Evolutionary conservation across 352 stramenopile genomes (phyloP).

Genomic region (Globisporangium paroecandrum): DNA sequence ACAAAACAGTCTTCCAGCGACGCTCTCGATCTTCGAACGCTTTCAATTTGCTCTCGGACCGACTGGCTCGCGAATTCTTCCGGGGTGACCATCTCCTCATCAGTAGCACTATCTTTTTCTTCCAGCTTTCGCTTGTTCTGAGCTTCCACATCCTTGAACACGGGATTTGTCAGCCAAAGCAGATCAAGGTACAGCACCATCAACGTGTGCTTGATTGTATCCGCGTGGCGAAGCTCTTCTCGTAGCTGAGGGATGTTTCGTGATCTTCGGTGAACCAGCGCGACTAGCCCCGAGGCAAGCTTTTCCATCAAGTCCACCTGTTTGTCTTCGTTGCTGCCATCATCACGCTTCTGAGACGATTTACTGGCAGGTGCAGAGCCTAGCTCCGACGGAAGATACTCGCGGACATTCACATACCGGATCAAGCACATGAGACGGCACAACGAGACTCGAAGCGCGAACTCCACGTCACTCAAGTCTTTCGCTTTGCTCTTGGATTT

Average conservation of each 20-base stretch:
- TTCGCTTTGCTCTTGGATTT: conserved; percentile 36
- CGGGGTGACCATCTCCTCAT: conserved; percentile 12
- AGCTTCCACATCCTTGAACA: conserved; percentile 51
- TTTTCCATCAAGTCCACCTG: conserved; percentile 31
- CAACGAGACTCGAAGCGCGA: conserved; percentile 56
- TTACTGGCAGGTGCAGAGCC: neutral
- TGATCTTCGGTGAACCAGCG: conserved; percentile 49
- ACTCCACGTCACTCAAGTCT: conserved; percentile 67
- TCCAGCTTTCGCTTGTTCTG: conserved; percentile 21
- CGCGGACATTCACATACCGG: conserved; percentile 58
- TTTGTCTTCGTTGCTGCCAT: neutral
- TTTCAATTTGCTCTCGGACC: conserved; percentile 35
- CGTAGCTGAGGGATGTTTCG: conserved; percentile 45
- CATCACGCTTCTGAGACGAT: neutral
- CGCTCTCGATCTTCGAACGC: conserved; percentile 32
- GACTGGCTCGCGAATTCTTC: conserved; percentile 9
- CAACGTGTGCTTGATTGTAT: conserved; percentile 63
- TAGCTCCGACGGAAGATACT: conserved; percentile 39
- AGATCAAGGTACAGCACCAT: conserved; percentile 73
- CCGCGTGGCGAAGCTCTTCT: conserved; percentile 45
- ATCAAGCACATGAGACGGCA: conserved; percentile 59
- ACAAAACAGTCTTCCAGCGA: conserved; percentile 61
- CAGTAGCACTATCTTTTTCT: conserved; percentile 9
- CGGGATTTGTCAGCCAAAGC: conserved; percentile 60
- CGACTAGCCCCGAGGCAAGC: conserved; percentile 28